Evolutionary conservation across 257 asterid species (phyloP), one percentile per base, ranked within the genome.

Genomic region (Salvia splendens): DNA sequence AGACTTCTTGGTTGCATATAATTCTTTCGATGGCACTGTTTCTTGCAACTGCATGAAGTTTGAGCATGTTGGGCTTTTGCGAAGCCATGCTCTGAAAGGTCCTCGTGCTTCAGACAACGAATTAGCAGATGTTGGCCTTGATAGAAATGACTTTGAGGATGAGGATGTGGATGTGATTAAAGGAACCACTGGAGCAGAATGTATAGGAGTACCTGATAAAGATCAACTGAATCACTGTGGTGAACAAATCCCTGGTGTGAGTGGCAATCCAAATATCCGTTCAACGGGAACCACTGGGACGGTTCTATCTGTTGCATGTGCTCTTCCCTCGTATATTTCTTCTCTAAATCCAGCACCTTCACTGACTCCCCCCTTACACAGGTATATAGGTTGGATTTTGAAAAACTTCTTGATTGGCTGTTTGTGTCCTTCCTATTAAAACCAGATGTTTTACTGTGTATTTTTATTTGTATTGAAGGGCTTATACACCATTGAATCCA

Each of bases 31-130:
- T 66, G 82, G 80, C 35, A 72, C 82, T 20, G 85, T 80, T 75
- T 70, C 85, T 68, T 84, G 90, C 82, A 84, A 72, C 83, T 84
- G 90, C 77, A 77, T 79, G 90, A 84, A 80, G 73, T 84, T 84
- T 69, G 90, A 82, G 77, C 83, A 82, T 28, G 81, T 76, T n/a
- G 90, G 87, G 11, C 46, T 84, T 68, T 61, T 84, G 73, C 82
- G 90, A 73, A 64, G 87, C 77, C 90, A 84, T 75, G 84, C 85
- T 49, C 78, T 84, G 38, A 84, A 82, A 67, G 80, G 75, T 35
- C 61, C 73, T 33, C 62, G 77, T 74, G 65, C 73, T 71, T 72
- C 82, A 40, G 80, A 74, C 45, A 64, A 67, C 53, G 79, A 59
- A 68, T 74, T 72, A 65, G 73, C 71, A 51, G 73, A 75, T 69